Evolutionary conservation across 176 grass and related monocot genomes (phyloP), one percentile per base, ranked within the genome.

Genomic region (Oropetium thomaeum): DNA sequence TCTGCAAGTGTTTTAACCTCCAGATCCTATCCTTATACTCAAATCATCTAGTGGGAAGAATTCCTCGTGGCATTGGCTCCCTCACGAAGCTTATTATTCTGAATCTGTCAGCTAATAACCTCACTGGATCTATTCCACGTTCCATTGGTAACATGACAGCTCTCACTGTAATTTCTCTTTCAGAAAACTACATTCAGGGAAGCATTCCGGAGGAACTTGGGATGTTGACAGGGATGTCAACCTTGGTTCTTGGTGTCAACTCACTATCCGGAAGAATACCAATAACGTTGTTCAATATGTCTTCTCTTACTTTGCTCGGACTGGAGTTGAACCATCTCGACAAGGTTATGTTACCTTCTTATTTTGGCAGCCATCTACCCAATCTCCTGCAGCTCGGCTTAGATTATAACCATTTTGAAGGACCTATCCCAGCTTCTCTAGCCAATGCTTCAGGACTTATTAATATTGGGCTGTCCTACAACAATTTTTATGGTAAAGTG

Each of bases 351-450:
- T 32, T 78, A 30, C 39, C 75, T 48, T 53, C 26, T 66, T 32
- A 78, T 11, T 65, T 78, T 49, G 75, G 75, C 0, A 78, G 31
- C 32, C 42, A 66, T 53, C 32, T 78, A 23, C 59, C 58, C 8
- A 78, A 64, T 34, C 39, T 78, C 12, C 59, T 53, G 47, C 30
- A 78, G 26, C 63, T 78, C 23, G 58, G 43, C 26, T 35, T 78
- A 32, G 75, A 48, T 22, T 26, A 6, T 23, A 78, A 78, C 47
- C 27, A 54, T 66, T 78, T 78, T 39, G 63, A 48, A 22, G 75
- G 75, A 4, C 20, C 63, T 48, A 78, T 78, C 20, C 74, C 74
- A 43, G 44, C 75, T 49, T 78, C 75, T 53, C 11, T 78, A 34
- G 53, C 58, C 1, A 78, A 78, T 64, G 75, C 75, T 66, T 66